Evolutionary conservation across 345 rosid species (phyloP), one percentile per base, ranked within the genome.

Genomic region (Bruguiera sexangula): DNA sequence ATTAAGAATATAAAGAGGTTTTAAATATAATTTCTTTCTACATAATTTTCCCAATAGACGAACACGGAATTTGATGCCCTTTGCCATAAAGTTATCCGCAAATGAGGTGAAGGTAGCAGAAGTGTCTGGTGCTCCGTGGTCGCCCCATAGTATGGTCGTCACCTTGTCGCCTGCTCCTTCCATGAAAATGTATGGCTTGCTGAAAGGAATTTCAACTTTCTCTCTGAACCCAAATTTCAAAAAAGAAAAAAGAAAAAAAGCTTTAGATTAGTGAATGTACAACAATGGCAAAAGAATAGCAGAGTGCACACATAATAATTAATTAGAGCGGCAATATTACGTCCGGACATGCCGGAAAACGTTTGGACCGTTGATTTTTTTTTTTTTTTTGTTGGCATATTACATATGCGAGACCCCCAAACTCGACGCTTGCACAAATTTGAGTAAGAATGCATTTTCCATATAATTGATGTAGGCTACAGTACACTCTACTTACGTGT

Each of bases 181-280:
- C 15, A 82, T 69, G 51, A 73, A 71, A 64, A 75, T 71, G 73
- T 79, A 82, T 5, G 75, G 66, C 48, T 74, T 82, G 26, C 66
- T 18, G 2, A 0, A 0, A 13, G 79, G 57, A 3, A 82, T 69
- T 6, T 50, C 52, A 26, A 78, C 75, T 19, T 78, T 75, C 64
- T 81, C 82, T 31, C 85, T 78, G 68, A 5, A 60, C 15, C 2
- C 30, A 55, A 9, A 3, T 26, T 21, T 22, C 10, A 55, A 8
- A 55, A 55, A 55, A 21, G 2, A 21, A 21, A 21, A 54, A 6
- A 54, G 8, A 24, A 55, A 26, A 55, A 5, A 1, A 0, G 16
- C 0, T 13, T 11, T 13, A 13, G 50, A 13, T 11, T 11, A 43
- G 50, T 43, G 18, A 39, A 13, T 0, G 46, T 39, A 10, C 46